Base-by-base conservation (phyloP, 129 eudicot genomes). In the Silybum marianum region DNA sequence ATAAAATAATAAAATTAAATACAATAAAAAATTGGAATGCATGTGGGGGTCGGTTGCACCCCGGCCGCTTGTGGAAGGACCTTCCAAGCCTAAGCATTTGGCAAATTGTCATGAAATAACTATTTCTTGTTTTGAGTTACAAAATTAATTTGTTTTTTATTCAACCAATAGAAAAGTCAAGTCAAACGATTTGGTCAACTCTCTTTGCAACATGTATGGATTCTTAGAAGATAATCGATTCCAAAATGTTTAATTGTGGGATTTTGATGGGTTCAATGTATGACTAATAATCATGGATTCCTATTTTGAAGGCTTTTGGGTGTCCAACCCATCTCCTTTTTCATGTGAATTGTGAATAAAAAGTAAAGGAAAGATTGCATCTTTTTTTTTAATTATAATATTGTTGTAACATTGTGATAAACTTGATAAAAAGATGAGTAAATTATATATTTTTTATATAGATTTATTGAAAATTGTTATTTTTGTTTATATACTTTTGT, bases 21-120 rank as follows among this genome's bases (percentile, higher is more conserved):
- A 11, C 18, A 2, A 46, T 0, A n/a, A 34, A 75, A 16, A 62
- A n/a, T 9, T 58, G 7, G 28, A 42, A 68, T 79, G 62, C 83
- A 79, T 71, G 83, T 79, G 83, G 42, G 38, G 78, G 63, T 80
- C 83, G 83, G 83, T 72, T 74, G 78, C 84, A 11, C 69, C 2
- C 46, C 22, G 21, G 34, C 76, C 76, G 22, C 18, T 46, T 80
- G 71, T 72, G 78, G 72, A 72, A 72, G n/a, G 39, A 54, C 12
- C 72, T 13, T 80, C 77, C 44, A 62, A 72, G 25, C 38, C 24
- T 21, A 30, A 69, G 58, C 77, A 79, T 79, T 30, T 80, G 78
- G 54, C 83, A 79, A 69, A 1, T 44, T 80, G 78, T 72, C 72
- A 71, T 80, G 71, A 73, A 58, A 39, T 18, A 62, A 73, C 60